Conservation (phyloP, 148 eudicot genomes). For the Oxyria digyna region DNA sequence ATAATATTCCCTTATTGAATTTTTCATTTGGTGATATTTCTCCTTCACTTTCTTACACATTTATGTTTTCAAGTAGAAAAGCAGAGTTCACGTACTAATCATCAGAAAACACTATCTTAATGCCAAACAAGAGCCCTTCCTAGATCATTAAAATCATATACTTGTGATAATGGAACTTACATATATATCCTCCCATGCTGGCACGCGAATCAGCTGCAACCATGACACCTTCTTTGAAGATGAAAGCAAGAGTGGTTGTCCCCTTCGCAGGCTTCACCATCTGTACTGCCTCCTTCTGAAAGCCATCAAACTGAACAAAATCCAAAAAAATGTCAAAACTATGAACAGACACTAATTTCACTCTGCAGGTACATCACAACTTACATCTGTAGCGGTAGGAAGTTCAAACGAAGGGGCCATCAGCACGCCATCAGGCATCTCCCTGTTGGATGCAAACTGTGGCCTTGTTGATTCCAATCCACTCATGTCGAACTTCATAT, state of each 20-base stretch:
- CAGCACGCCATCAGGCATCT: conserved; percentile 29
- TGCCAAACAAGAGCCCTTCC: background rate
- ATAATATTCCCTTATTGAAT: background rate
- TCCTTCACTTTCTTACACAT: background rate
- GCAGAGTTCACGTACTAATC: background rate
- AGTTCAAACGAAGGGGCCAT: conserved; percentile 61
- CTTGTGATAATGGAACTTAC: conserved; percentile 26
- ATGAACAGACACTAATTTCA: background rate
- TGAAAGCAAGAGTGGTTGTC: conserved; percentile 71
- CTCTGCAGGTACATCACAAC: conserved; percentile 10
- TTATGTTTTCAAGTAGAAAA: background rate
- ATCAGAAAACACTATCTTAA: background rate
- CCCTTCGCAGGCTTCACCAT: conserved; percentile 97
- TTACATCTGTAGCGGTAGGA: conserved; percentile 51
- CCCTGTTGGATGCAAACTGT: conserved; percentile 19
- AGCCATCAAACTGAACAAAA: conserved; percentile 64
- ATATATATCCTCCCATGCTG: conserved; percentile 99
- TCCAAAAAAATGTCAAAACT: background rate
- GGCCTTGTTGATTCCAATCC: conserved; percentile 61
- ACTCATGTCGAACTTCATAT: conserved; percentile 72
- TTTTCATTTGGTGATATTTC: background rate
- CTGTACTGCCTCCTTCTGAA: conserved; percentile 73
- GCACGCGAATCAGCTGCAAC: conserved; percentile 99
- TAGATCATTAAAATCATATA: background rate
- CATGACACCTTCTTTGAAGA: conserved; percentile 88